These are phyloP conservation scores for Vararia minispora DNA, from an alignment of 768 basidiomycete genomes.

Conservation along the genomic window DNA sequence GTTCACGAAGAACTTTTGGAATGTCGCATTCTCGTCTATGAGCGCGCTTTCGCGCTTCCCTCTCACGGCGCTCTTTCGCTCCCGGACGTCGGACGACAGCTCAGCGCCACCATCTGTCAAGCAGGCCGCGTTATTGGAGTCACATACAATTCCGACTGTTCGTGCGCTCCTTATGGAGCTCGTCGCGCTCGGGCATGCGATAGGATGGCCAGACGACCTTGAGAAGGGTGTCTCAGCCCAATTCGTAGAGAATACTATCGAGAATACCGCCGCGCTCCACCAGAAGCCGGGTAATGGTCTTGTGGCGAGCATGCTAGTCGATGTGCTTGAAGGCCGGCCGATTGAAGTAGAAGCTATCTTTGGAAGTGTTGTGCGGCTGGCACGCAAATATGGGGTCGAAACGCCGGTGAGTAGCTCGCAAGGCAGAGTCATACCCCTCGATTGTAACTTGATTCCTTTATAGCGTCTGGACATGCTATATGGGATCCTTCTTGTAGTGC, in stretches of 20 bases:
- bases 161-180: constrained; percentile 29
- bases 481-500: too few species aligned
- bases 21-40: constrained; percentile 41
- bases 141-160: background rate
- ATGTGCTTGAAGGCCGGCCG: constrained; percentile 39
- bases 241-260: constrained; percentile 27
- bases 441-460: too few species aligned
- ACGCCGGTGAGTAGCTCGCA: constrained; percentile 40
- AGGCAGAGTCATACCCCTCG: too few species aligned
- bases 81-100: constrained; percentile 27
- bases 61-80: constrained; percentile 40
- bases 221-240: constrained; percentile 36
- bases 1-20: constrained; percentile 58
- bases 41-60: constrained; percentile 38
- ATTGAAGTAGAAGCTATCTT: constrained; percentile 60
- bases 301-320: constrained; percentile 53
- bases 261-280: constrained; percentile 28
- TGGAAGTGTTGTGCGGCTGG: constrained; percentile 49
- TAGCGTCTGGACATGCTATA: too few species aligned
- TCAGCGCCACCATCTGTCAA: constrained; percentile 30
- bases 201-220: constrained; percentile 35
- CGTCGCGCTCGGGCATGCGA: constrained; percentile 28
- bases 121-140: constrained; percentile 15
- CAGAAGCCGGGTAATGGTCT: constrained; percentile 31
- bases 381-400: constrained; percentile 29